These are phyloP conservation scores for Spathaspora passalidarum DNA, from an alignment of 805 yeast species.

Conservation along the genomic window DNA sequence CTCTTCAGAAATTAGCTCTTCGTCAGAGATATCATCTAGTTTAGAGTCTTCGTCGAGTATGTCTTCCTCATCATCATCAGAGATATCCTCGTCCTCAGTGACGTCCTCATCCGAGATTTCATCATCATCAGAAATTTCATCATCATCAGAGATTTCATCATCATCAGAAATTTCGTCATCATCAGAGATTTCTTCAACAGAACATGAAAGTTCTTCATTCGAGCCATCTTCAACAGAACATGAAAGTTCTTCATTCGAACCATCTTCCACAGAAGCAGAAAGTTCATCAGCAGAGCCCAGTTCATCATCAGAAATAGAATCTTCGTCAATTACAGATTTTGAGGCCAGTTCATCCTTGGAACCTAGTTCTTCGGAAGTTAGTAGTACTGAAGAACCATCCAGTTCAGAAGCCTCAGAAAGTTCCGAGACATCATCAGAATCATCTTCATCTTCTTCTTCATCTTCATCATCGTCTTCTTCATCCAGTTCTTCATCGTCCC, in stretches of 20 bases:
- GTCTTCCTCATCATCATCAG: conserved; percentile 8
- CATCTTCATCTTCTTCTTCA: conserved; percentile 1
- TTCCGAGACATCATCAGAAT: conserved; percentile 2
- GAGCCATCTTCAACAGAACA: background rate
- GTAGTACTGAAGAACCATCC: conserved; percentile 1
- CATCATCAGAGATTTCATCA: conserved; percentile 5
- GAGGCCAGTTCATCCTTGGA: too few relatives aligned
- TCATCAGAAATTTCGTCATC: conserved; percentile 8
- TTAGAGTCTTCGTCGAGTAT: background rate
- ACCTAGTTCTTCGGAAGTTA: background rate
- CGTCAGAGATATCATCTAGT: background rate
- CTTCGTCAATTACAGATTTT: too few relatives aligned
- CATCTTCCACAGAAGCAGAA: background rate
- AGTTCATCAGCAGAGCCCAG: background rate
- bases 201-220: conserved; percentile 5
- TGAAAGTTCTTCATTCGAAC: background rate
- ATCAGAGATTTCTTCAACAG: background rate
- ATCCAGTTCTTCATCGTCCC: background rate
- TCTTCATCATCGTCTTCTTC: conserved; percentile 3
- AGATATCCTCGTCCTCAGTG: conserved; percentile 2
- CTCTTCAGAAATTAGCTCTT: conserved; percentile 1
- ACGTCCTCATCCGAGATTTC: conserved; percentile 4
- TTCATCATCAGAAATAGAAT: too few relatives aligned
- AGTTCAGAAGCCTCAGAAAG: conserved; percentile 2
- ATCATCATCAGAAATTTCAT: conserved; percentile 5